Percentiles rank a stretch among this genome's conserved stretches.
phyloP scores from a whole-genome alignment of 495 filamentous ascomycete genomes.

The Venustampulla echinocandica region DNA sequence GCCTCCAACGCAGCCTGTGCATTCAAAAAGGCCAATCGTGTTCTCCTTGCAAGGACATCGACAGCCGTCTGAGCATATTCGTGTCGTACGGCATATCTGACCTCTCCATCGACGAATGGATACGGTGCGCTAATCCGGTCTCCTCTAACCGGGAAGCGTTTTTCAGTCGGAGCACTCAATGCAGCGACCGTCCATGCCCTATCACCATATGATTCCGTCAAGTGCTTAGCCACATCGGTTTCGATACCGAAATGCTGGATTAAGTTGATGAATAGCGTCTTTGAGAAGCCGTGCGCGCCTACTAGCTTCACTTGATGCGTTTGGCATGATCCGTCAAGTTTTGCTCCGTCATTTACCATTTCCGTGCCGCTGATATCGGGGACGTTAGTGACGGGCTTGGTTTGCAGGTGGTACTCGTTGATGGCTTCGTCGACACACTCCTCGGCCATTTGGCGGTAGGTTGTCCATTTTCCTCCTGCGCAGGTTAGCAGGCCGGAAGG shows the following conservation, averaged over 20 bases:
- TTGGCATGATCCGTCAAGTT: constrained; percentile 78
- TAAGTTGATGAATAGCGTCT: constrained; percentile 95
- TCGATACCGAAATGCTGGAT: constrained; percentile 97
- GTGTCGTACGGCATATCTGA: constrained; percentile 80
- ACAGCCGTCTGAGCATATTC: constrained; percentile 94
- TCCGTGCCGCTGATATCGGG: constrained; percentile 76
- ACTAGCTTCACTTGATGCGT: constrained; percentile 85
- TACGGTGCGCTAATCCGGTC: constrained; percentile 74
- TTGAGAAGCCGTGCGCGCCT: constrained; percentile 88
- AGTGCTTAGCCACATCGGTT: constrained; percentile 88
- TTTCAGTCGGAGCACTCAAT: constrained; percentile 68
- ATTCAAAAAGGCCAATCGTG: constrained; percentile 86
- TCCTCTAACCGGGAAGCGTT: constrained; percentile 82
- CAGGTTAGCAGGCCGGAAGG: constrained; percentile 81
- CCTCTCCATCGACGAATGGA: constrained; percentile 94
- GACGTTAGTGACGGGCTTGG: constrained; percentile 46
- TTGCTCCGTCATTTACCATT: constrained; percentile 60
- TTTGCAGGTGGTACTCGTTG: constrained; percentile 60
- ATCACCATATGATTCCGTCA: constrained; percentile 86
- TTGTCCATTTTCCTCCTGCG: constrained; percentile 98
- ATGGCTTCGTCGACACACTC: constrained; percentile 91
- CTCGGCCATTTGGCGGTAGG: constrained; percentile 97
- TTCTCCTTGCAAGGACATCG: constrained; percentile 83
- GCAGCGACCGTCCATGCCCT: constrained; percentile 92
- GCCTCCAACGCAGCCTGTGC: constrained; percentile 92